A percentile compares a stretch with the other conserved stretches of the same genome.
Evolutionary conservation across 768 basidiomycete species (phyloP).

Genomic region (Leccinum longicurvipes): DNA sequence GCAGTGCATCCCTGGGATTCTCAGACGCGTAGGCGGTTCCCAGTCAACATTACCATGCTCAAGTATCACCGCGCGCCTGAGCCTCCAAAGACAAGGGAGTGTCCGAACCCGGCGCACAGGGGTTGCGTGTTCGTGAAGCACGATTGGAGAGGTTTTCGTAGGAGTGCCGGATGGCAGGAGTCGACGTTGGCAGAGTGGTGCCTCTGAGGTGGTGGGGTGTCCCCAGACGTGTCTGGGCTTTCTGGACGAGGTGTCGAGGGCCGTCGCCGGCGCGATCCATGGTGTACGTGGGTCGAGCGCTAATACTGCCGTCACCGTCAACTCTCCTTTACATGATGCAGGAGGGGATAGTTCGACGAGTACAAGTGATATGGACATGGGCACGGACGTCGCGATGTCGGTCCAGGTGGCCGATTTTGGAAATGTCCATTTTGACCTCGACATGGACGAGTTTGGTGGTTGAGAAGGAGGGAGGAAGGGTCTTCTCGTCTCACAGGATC

Average conservation of each 20-base stretch:
- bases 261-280: background rate
- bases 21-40: constrained; percentile 26
- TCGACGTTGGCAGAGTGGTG: constrained; percentile 40
- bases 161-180: constrained; percentile 53
- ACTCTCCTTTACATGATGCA: background rate
- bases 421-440: constrained; percentile 2
- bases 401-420: constrained; percentile 24
- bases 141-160: constrained; percentile 62
- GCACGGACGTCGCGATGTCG: constrained; percentile 5
- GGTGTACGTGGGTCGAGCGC: background rate
- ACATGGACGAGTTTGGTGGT: constrained; percentile 29
- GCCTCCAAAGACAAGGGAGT: constrained; percentile 41
- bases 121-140: constrained; percentile 48
- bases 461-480: background rate
- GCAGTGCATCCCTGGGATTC: constrained; percentile 28
- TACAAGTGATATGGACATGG: constrained; percentile 5
- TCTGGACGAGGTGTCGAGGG: constrained; percentile 32
- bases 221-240: constrained; percentile 57
- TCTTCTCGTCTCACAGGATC: background rate
- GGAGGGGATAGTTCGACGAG: constrained; percentile 4
- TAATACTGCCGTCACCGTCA: background rate
- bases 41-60: constrained; percentile 4
- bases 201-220: constrained; percentile 60
- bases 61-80: background rate
- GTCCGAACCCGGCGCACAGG: constrained; percentile 38